Percentiles rank a stretch among this genome's conserved stretches.
Conservation (phyloP, 805 yeast genomes). For the Lipomyces lipofer region DNA sequence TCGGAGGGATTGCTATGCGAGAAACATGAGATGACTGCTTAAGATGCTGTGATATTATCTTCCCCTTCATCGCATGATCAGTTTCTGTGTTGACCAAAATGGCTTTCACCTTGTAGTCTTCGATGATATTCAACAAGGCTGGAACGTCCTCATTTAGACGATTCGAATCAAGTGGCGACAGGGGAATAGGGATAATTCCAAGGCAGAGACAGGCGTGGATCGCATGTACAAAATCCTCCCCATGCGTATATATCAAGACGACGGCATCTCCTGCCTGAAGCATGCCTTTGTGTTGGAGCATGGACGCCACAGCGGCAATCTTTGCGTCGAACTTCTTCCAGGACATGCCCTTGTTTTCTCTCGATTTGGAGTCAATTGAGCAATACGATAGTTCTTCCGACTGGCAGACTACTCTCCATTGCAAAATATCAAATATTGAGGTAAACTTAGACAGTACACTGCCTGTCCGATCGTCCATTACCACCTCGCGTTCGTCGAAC, state of each 20-base stretch:
- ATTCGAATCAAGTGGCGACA: slow-evolving; percentile 66
- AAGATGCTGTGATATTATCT: slow-evolving; percentile 59
- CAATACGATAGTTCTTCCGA: slow-evolving; percentile 78
- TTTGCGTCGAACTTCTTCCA: slow-evolving; percentile 84
- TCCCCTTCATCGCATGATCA: slow-evolving; percentile 66
- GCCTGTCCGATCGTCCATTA: slow-evolving; percentile 74
- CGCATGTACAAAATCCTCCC: slow-evolving; percentile 83
- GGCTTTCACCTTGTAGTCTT: slow-evolving; percentile 68
- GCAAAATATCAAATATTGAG: slow-evolving; percentile 69
- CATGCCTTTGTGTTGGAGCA: slow-evolving; percentile 65
- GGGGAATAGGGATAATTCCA: slow-evolving; percentile 76
- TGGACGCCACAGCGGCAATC: slow-evolving; percentile 71
- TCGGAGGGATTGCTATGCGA: slow-evolving; percentile 47
- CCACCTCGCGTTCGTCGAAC: slow-evolving; percentile 71
- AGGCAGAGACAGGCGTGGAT: slow-evolving; percentile 82
- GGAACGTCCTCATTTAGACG: slow-evolving; percentile 72
- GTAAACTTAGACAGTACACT: slow-evolving; percentile 72
- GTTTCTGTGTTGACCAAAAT: slow-evolving; percentile 77
- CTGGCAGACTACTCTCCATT: slow-evolving; percentile 71
- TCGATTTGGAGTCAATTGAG: slow-evolving; percentile 45
- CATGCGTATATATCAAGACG: slow-evolving; percentile 77
- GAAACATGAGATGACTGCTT: slow-evolving; percentile 46
- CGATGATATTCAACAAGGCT: slow-evolving; percentile 62
- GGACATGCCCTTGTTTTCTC: slow-evolving; percentile 54
- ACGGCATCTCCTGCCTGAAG: slow-evolving; percentile 71